Conservation (phyloP, 495 filamentous ascomycete genomes). For the Amphirosellinia nigrospora region DNA sequence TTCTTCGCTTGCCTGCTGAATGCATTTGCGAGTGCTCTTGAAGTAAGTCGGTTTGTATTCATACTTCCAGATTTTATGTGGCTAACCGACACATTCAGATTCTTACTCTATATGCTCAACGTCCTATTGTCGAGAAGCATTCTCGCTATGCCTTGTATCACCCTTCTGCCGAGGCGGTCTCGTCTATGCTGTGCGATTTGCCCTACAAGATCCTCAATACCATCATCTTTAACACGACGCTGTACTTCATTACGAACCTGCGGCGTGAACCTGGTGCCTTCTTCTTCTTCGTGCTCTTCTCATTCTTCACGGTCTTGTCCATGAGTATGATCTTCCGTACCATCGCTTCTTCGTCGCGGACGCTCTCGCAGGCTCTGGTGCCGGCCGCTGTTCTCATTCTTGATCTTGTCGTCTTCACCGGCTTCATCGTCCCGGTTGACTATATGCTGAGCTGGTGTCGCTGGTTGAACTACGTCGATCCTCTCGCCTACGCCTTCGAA, state of each 20-base stretch:
- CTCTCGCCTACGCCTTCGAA: constrained; percentile 87
- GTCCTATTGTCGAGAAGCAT: constrained; percentile 93
- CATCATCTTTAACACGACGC: constrained; percentile 66
- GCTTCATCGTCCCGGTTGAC: constrained; percentile 79
- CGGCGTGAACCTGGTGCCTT: constrained; percentile 79
- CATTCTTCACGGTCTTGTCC: constrained; percentile 66
- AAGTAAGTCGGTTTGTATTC: constrained; percentile 53
- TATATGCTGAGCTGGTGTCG: constrained; percentile 85
- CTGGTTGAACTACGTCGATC: constrained; percentile 88
- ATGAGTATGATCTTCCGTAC: constrained; percentile 87
- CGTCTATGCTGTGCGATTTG: constrained; percentile 82
- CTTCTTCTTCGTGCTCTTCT: constrained; percentile 79
- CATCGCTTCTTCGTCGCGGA: constrained; percentile 79
- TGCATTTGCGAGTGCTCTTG: constrained; percentile 78
- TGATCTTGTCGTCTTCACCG: constrained; percentile 84
- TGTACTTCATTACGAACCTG: constrained; percentile 89
- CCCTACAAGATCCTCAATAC: constrained; percentile 67
- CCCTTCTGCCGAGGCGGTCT: constrained; percentile 83
- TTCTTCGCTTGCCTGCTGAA: constrained; percentile 91
- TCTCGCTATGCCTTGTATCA: constrained; percentile 90
- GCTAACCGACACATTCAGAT: constrained; percentile 50
- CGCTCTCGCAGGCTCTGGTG: constrained; percentile 82
- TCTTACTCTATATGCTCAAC: constrained; percentile 82
- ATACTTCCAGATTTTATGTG: constrained; percentile 3
- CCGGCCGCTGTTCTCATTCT: constrained; percentile 84